Evolutionary conservation across 176 grass and related monocot genomes (phyloP).

Genomic region (Dendrocalamus sinicus): DNA sequence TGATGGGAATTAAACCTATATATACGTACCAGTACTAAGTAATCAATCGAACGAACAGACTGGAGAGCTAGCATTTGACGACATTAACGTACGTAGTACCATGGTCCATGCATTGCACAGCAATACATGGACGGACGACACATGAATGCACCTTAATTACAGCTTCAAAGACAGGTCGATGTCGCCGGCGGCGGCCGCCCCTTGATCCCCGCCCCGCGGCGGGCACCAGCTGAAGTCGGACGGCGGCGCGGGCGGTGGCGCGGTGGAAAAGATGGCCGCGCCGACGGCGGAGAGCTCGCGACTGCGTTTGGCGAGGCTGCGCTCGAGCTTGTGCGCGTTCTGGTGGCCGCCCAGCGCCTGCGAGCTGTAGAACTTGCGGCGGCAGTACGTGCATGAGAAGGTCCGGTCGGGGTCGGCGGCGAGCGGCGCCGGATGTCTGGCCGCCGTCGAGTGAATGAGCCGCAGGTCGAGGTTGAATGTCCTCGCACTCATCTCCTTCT

Average conservation of each 20-base stretch:
- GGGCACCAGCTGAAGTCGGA: conserved; percentile 44
- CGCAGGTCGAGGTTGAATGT: conserved; percentile 66
- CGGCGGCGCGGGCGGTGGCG: background rate
- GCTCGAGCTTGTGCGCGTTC: conserved; percentile 98
- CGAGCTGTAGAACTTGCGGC: conserved; percentile 86
- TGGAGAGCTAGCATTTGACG: background rate
- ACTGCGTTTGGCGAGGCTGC: conserved; percentile 68
- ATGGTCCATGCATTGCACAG: background rate
- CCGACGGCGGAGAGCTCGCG: conserved; percentile 49
- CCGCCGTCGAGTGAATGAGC: conserved; percentile 37
- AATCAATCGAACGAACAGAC: background rate
- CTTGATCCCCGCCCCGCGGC: background rate
- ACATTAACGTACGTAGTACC: background rate
- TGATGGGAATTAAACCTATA: no score
- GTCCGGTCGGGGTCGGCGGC: conserved; percentile 30
- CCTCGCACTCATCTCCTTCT: conserved; percentile 22
- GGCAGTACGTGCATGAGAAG: conserved; percentile 98
- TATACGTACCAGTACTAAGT: background rate
- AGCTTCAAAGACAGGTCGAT: conserved; percentile 64
- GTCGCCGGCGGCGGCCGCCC: conserved; percentile 40
- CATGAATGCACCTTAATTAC: conserved; percentile 21
- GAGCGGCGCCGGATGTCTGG: background rate
- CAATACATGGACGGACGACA: background rate
- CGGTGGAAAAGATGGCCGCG: background rate
- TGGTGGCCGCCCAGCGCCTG: conserved; percentile 97